phyloP scores from a whole-genome alignment of 2,329 filamentous ascomycete species.

The Lecanoromycetidae sp. region DNA sequence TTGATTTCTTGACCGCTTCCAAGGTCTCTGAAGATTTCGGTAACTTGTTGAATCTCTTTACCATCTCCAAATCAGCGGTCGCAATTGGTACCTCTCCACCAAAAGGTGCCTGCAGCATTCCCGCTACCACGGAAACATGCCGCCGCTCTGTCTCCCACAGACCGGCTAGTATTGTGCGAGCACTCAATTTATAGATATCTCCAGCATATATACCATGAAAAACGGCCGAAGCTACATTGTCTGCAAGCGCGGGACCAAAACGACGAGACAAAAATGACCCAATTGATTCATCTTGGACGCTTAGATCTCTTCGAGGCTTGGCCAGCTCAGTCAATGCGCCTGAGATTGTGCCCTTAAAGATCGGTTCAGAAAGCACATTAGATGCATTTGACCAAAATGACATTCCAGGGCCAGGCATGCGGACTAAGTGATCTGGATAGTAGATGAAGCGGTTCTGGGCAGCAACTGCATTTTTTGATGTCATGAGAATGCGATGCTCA shows the following conservation, averaged over 20 bases:
- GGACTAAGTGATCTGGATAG: slow-evolving; percentile 71
- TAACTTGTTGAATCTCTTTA: slow-evolving; percentile 1
- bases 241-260: slow-evolving; percentile 43
- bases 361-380: slow-evolving; percentile 39
- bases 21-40: slow-evolving; percentile 3
- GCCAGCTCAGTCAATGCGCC: slow-evolving; percentile 27
- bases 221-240: slow-evolving; percentile 63
- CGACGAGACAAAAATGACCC: slow-evolving; percentile 50
- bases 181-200: slow-evolving; percentile 69
- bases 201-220: slow-evolving; percentile 89
- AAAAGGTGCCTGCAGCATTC: background rate
- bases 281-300: slow-evolving; percentile 53
- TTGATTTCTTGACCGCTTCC: slow-evolving; percentile 19
- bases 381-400: slow-evolving; percentile 24
- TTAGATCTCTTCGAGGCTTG: slow-evolving; percentile 15
- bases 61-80: slow-evolving; percentile 7
- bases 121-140: slow-evolving; percentile 19
- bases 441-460: slow-evolving; percentile 66
- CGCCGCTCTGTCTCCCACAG: slow-evolving; percentile 37
- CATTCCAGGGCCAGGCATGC: slow-evolving; percentile 39
- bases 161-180: slow-evolving; percentile 47
- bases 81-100: background rate
- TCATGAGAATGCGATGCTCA: slow-evolving; percentile 44
- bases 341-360: slow-evolving; percentile 39
- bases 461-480: slow-evolving; percentile 38